Percentiles rank a stretch among this genome's conserved stretches.
Conservation (phyloP, 2,329 filamentous ascomycete species). For the Furcasterigmium furcatum region DNA sequence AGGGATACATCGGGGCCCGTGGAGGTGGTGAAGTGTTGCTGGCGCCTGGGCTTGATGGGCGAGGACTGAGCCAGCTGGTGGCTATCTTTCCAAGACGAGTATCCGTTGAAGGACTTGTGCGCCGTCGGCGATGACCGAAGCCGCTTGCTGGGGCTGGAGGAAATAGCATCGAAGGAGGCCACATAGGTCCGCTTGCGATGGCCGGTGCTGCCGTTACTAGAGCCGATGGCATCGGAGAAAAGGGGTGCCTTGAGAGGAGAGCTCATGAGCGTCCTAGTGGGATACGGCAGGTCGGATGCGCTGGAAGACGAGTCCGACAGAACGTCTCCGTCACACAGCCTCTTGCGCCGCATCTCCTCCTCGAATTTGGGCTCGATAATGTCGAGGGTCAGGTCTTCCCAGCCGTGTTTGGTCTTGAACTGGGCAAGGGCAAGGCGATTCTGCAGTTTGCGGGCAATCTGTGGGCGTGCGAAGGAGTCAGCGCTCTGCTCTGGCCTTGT, state of each 20-base stretch:
- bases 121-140: constrained; percentile 63
- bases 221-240: constrained; percentile 79
- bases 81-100: constrained; percentile 65
- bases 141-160: constrained; percentile 64
- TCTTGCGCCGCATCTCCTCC: constrained; percentile 72
- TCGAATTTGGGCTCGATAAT: constrained; percentile 82
- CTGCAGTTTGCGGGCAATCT: constrained; percentile 93
- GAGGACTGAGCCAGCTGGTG: constrained; percentile 82
- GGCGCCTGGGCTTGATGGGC: constrained; percentile 73
- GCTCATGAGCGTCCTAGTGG: constrained; percentile 68
- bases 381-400: constrained; percentile 85
- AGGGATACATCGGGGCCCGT: constrained; percentile 75
- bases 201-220: constrained; percentile 64
- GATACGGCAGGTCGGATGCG: constrained; percentile 73
- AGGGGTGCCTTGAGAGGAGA: constrained; percentile 80
- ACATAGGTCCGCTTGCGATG: constrained; percentile 63
- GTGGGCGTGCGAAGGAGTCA: constrained; percentile 4
- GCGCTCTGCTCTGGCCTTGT: too few relatives aligned
- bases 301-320: constrained; percentile 86
- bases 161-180: constrained; percentile 51
- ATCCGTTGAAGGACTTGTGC: constrained; percentile 52
- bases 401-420: constrained; percentile 95
- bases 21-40: constrained; percentile 70
- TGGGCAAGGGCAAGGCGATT: constrained; percentile 93
- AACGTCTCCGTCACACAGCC: constrained; percentile 67